These are phyloP conservation scores for Gloeopeniophorella convolvens DNA, from an alignment of 768 basidiomycete genomes.

Conservation along the genomic window DNA sequence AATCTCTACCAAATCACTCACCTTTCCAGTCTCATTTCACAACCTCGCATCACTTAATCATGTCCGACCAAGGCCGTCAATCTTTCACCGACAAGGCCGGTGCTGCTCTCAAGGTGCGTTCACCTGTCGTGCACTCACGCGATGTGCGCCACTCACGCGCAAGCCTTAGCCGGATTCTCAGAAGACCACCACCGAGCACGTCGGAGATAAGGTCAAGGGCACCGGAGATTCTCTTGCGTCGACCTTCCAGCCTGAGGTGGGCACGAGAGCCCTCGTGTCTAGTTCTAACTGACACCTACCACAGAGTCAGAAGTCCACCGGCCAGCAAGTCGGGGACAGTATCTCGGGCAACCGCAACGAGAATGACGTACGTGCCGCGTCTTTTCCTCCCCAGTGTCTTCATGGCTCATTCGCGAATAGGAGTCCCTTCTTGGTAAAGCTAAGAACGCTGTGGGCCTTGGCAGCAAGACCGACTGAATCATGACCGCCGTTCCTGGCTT, in stretches of 20 bases:
- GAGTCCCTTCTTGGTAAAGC: conserved; percentile 29
- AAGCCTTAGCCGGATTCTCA: conserved; percentile 29
- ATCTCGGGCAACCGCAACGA: conserved; percentile 30
- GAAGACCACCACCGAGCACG: conserved; percentile 34
- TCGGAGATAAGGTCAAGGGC: conserved; percentile 32
- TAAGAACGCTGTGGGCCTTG: conserved; percentile 32
- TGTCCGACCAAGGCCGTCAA: conserved; percentile 32
- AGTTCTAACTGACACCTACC: no score
- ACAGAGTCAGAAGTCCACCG: conserved; percentile 32
- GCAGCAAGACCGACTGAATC: no score
- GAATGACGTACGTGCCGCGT: conserved; percentile 19
- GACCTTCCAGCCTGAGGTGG: conserved; percentile 25
- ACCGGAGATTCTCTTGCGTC: conserved; percentile 28
- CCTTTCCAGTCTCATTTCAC: not conserved
- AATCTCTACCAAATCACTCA: not conserved
- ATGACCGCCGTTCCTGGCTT: no score
- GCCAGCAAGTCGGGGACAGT: conserved; percentile 32
- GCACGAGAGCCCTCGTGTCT: not conserved
- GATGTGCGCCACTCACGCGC: no score
- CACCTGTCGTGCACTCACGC: not conserved
- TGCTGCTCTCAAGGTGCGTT: conserved; percentile 29
- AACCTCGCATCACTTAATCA: conserved; percentile 16
- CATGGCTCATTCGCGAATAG: conserved; percentile 4
- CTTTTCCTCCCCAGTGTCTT: not conserved
- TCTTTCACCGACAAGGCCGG: conserved; percentile 32